Percentiles rank a stretch among this genome's conserved stretches.
These are phyloP conservation scores for Reutealis trisperma DNA, from an alignment of 345 rosid genomes.

Conservation along the genomic window DNA sequence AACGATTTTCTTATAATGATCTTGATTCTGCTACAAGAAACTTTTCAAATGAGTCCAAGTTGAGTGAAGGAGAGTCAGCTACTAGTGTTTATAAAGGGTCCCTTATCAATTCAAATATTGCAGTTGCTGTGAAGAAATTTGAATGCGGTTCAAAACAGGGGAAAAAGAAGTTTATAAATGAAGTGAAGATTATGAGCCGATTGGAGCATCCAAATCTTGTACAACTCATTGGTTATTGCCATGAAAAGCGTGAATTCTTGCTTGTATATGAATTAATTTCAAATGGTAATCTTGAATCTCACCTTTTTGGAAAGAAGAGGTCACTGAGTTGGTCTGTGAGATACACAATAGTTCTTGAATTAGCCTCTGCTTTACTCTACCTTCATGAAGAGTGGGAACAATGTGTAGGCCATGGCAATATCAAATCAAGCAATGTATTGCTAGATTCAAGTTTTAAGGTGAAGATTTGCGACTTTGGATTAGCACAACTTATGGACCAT, in stretches of 20 bases:
- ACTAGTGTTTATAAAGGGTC: not conserved
- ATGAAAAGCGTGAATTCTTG: not conserved
- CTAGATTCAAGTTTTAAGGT: not conserved
- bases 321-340: not conserved
- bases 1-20: not conserved
- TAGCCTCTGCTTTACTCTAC: slow-evolving; percentile 7
- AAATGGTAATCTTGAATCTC: slow-evolving; percentile 1
- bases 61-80: not conserved
- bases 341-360: not conserved
- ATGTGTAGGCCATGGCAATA: not conserved
- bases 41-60: not conserved
- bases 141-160: not conserved
- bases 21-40: not conserved
- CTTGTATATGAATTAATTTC: not conserved
- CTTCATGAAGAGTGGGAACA: slow-evolving; percentile 3
- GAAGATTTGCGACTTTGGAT: slow-evolving; percentile 1
- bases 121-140: not conserved
- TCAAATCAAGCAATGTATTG: not conserved
- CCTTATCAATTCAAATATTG: not conserved
- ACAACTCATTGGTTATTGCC: slow-evolving; percentile 2
- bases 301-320: not conserved
- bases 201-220: not conserved
- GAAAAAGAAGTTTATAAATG: not conserved
- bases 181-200: slow-evolving; percentile 1
- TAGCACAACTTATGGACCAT: not conserved